These are phyloP conservation scores for Leptomonas seymouri DNA, from an alignment of 208 protist genomes.

Conservation along the genomic window DNA sequence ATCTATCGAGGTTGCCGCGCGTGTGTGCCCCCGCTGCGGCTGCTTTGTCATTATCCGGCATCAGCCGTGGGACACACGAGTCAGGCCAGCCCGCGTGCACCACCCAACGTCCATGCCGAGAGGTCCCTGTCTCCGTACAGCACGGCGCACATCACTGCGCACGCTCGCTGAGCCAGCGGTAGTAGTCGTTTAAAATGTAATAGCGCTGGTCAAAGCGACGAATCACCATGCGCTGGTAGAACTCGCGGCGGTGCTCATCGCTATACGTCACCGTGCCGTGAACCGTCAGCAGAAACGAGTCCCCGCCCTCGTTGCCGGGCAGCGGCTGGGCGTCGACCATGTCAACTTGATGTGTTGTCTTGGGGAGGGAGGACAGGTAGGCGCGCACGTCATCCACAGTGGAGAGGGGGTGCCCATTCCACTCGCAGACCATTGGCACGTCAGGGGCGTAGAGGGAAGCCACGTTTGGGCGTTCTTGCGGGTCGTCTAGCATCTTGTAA, in stretches of 20 bases:
- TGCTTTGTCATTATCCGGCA: too few species aligned
- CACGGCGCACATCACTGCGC: conserved; percentile 11
- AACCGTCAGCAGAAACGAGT: conserved; percentile 83
- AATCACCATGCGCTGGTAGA: conserved; percentile 87
- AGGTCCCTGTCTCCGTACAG: background rate
- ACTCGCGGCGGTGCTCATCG: conserved; percentile 87
- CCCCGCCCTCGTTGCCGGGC: conserved; percentile 72
- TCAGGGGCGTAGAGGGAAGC: conserved; percentile 69
- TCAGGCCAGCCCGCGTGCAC: too few species aligned
- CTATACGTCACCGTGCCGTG: conserved; percentile 86
- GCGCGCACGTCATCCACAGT: conserved; percentile 48
- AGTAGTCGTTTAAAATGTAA: conserved; percentile 93
- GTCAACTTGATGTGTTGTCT: conserved; percentile 80
- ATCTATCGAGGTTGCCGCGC: too few species aligned
- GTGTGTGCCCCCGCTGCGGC: too few species aligned
- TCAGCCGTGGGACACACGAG: too few species aligned
- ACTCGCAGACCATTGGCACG: conserved; percentile 81
- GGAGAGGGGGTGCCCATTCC: conserved; percentile 84
- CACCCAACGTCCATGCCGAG: too few species aligned
- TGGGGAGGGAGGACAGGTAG: conserved; percentile 71
- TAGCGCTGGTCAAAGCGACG: conserved; percentile 68
- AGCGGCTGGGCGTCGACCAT: conserved; percentile 91
- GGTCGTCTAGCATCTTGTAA: conserved; percentile 82
- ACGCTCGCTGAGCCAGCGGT: conserved; percentile 85
- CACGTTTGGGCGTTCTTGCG: conserved; percentile 53